Percentiles rank a stretch among this genome's conserved stretches.
phyloP scores from a whole-genome alignment of 306 rosid genomes.

The Lathyrus oleraceus region DNA sequence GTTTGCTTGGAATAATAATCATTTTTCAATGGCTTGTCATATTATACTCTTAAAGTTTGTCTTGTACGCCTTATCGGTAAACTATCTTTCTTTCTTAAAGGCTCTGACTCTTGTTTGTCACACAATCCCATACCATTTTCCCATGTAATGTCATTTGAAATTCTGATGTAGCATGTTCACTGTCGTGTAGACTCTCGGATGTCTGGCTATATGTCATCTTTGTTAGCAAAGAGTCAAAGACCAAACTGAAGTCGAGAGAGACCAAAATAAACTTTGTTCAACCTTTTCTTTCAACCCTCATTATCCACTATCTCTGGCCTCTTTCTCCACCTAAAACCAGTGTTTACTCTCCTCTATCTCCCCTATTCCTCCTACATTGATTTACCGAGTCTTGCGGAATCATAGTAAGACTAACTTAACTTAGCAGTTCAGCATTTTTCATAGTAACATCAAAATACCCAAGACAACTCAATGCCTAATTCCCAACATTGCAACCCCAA shows the following conservation, averaged over 20 bases:
- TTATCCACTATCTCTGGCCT: not conserved
- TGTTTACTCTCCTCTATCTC: not conserved
- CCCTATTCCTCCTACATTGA: not conserved
- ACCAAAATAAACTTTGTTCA: not conserved
- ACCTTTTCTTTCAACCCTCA: not conserved
- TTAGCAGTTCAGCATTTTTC: not conserved
- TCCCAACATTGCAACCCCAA: too few relatives aligned
- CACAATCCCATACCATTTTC: not conserved
- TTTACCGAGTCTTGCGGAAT: not conserved
- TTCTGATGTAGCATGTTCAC: not conserved
- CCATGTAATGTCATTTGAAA: not conserved
- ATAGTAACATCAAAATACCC: not conserved
- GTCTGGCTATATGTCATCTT: not conserved
- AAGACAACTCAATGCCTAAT: too few relatives aligned
- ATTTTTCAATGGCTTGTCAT: too few relatives aligned
- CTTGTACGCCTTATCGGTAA: too few relatives aligned
- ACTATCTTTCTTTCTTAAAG: too few relatives aligned
- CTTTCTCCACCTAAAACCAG: not conserved
- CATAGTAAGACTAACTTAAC: not conserved
- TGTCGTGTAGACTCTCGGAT: not conserved
- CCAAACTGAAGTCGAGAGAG: not conserved
- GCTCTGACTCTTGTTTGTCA: too few relatives aligned
- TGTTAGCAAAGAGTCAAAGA: not conserved
- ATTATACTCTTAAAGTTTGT: too few relatives aligned
- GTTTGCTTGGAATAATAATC: too few relatives aligned